Evolutionary conservation across 1,284 basidiomycete genomes (phyloP), one percentile per base, ranked within the genome.

Genomic region (Leccinum solheimii): DNA sequence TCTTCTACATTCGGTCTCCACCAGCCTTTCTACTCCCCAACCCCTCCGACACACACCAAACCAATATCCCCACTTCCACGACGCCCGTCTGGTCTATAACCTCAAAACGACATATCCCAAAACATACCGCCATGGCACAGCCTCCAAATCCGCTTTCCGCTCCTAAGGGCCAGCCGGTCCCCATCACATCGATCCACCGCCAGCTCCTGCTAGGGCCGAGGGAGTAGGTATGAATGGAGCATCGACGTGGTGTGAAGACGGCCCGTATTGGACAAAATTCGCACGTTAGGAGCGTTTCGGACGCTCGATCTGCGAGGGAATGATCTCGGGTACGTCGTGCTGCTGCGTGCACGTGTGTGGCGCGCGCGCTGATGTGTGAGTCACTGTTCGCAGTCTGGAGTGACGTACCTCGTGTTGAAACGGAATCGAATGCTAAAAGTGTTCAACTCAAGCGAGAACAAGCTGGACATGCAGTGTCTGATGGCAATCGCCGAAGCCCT

Each of bases 381-480:
- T 48, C 10, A 8, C 14, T 16, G 23, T 27, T 23, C 27, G 14
- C 16, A 67, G 32, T 38, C 36, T 38, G 36, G 36, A 38, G 36
- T 38, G 26, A 86, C 86, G 0, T 97, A 97, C 74, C 86, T 99
- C 48, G 91, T 98, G 0, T 79, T 99, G 63, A 98, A 98, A 75
- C 88, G 96, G 51, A 99, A 99, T 75, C 83, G 95, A 32, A 98
- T 96, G 1, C 80, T 99, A 43, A 96, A 96, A 74, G 91, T 98
- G 13, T 83, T 98, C 34, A 98, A 98, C 72, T 77, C 98, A 55
- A 91, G 91, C 70, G 95, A 98, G 72, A 98, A 98, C 76, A 93
- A 91, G 74, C 86, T 98, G 21, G 95, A 97, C 34, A 30, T 27
- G 27, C 79, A 84, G 11, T 94, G 94, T 50, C 80, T 99, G 13